Conservation (phyloP, 2,329 filamentous ascomycete species). For the Exophiala viscosa region DNA sequence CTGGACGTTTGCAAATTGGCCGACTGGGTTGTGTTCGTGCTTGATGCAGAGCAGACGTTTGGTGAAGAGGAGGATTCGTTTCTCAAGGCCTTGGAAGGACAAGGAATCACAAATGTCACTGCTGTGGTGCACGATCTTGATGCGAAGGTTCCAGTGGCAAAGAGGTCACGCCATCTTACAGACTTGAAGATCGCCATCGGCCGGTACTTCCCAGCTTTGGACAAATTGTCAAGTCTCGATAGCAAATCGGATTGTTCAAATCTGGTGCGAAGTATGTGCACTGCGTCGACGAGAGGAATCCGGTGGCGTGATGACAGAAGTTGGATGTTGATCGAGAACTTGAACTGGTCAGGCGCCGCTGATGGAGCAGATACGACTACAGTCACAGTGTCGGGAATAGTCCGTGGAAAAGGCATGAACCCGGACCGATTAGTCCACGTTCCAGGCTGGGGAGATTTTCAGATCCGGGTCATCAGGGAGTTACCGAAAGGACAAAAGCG, state of each 20-base stretch:
- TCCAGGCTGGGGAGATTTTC: constrained; percentile 90
- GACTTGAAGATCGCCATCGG: constrained; percentile 90
- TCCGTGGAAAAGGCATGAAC: constrained; percentile 82
- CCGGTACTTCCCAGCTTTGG: constrained; percentile 88
- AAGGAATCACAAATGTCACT: constrained; percentile 90
- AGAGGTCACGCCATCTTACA: constrained; percentile 67
- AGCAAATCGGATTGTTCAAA: constrained; percentile 88
- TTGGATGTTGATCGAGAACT: constrained; percentile 87
- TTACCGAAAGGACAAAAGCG: constrained; percentile 52
- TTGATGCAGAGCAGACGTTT: constrained; percentile 79
- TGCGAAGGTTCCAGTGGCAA: constrained; percentile 73
- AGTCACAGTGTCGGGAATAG: constrained; percentile 75
- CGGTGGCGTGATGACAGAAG: constrained; percentile 91
- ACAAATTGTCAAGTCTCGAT: constrained; percentile 86
- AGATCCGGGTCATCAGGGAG: constrained; percentile 82
- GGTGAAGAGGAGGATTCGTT: constrained; percentile 81
- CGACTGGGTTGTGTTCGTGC: constrained; percentile 83
- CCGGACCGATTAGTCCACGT: constrained; percentile 86
- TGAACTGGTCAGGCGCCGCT: constrained; percentile 64
- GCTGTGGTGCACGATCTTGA: constrained; percentile 78
- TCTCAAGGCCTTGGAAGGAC: constrained; percentile 80
- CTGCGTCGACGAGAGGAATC: constrained; percentile 87
- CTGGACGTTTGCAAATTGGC: constrained; percentile 83
- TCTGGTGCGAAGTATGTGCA: constrained; percentile 85
- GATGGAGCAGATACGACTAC: constrained; percentile 45